These are phyloP conservation scores for Eutrema yunnanense DNA, from an alignment of 345 rosid genomes.

Conservation along the genomic window DNA sequence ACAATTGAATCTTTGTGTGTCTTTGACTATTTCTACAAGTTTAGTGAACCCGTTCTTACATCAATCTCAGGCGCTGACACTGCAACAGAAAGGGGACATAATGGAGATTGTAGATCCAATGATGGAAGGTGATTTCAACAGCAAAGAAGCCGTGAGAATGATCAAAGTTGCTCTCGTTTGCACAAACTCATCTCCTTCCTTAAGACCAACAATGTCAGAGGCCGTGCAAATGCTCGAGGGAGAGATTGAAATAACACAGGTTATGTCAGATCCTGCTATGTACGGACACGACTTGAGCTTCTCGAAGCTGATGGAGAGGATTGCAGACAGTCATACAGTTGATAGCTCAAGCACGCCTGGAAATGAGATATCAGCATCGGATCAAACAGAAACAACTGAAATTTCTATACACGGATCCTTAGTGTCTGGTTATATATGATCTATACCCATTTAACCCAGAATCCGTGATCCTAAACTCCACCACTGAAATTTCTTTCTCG, in stretches of 20 bases:
- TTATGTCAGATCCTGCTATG: constrained; percentile 16
- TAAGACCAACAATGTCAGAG: constrained; percentile 42
- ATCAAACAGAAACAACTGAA: background rate
- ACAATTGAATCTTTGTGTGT: too few relatives aligned
- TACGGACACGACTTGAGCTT: constrained; percentile 28
- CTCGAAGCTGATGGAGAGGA: constrained; percentile 23
- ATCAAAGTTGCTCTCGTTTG: constrained; percentile 39
- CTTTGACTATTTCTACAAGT: background rate
- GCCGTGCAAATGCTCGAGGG: constrained; percentile 40
- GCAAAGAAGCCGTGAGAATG: constrained; percentile 33
- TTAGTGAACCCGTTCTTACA: background rate
- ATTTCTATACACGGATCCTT: too few relatives aligned
- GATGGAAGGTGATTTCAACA: constrained; percentile 18
- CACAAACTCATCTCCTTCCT: constrained; percentile 32
- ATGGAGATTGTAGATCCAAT: constrained; percentile 32
- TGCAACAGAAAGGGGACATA: constrained; percentile 27
- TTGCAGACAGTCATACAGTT: background rate
- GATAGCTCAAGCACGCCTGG: constrained; percentile 10
- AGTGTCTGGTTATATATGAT: background rate
- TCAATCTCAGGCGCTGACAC: constrained; percentile 21
- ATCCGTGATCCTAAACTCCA: background rate
- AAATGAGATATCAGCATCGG: background rate
- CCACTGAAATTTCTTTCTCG: background rate
- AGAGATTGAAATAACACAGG: background rate
- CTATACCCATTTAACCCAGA: constrained; percentile 21